These are phyloP conservation scores for Trichoderma atroviride DNA, from an alignment of 2,329 filamentous ascomycete species.

Conservation along the genomic window DNA sequence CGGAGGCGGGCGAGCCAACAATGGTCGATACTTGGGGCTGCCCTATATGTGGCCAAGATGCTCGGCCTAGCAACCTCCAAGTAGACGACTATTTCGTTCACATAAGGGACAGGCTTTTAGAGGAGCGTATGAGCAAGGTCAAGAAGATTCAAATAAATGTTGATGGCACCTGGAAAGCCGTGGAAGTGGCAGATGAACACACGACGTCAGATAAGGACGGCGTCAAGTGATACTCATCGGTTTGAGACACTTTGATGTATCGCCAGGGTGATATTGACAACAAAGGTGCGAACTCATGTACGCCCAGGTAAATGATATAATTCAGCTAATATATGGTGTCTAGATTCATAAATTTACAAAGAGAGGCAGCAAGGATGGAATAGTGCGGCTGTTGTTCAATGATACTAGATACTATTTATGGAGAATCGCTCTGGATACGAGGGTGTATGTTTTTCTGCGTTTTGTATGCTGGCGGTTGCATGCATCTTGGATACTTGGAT, in stretches of 20 bases:
- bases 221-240: no score
- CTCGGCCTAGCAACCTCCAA: constrained; percentile 69
- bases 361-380: neutral
- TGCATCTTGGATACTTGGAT: neutral
- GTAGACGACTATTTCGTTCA: constrained; percentile 73
- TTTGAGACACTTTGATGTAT: neutral
- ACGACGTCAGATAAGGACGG: constrained; percentile 22
- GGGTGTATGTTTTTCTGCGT: neutral
- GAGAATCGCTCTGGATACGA: neutral
- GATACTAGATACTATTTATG: neutral
- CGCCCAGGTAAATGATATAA: neutral
- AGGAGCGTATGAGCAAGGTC: constrained; percentile 30
- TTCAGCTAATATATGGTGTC: neutral
- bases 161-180: constrained; percentile 41
- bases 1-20: constrained; percentile 49
- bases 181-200: constrained; percentile 38
- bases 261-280: neutral
- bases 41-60: constrained; percentile 78
- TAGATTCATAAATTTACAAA: neutral
- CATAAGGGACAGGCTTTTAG: constrained; percentile 58
- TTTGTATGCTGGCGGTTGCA: neutral
- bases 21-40: constrained; percentile 79
- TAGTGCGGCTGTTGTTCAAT: neutral
- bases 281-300: neutral
- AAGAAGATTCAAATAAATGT: constrained; percentile 38